Conservation (phyloP, 2,329 filamentous ascomycete genomes). For the Endocalyx cinctus region DNA sequence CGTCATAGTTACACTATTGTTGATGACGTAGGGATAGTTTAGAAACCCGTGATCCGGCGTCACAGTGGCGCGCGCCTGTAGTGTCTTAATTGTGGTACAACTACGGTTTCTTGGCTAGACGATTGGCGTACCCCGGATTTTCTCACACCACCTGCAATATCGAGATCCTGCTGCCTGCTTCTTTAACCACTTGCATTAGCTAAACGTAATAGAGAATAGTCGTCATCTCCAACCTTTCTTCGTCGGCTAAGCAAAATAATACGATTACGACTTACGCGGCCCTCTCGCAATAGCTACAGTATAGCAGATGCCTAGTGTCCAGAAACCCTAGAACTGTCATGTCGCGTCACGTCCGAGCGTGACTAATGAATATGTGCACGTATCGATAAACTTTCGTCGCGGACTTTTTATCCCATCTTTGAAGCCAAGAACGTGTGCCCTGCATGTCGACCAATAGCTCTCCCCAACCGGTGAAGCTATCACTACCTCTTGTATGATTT, state of each 20-base stretch:
- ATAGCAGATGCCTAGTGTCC: too few relatives aligned
- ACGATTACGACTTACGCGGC: too few relatives aligned
- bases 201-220: too few relatives aligned
- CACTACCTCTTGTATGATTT: slow-evolving; percentile 61
- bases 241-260: too few relatives aligned
- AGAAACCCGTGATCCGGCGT: slow-evolving; percentile 25
- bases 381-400: slow-evolving; percentile 9
- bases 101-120: too few relatives aligned
- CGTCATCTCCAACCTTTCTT: too few relatives aligned
- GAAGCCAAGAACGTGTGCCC: slow-evolving; percentile 28
- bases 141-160: too few relatives aligned
- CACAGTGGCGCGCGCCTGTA: slow-evolving; percentile 15
- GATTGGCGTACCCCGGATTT: slow-evolving; percentile 18
- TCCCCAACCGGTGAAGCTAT: slow-evolving; percentile 72
- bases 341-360: slow-evolving; percentile 1
- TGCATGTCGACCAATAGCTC: slow-evolving; percentile 51
- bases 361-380: slow-evolving; percentile 23
- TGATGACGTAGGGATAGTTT: slow-evolving; percentile 25
- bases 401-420: slow-evolving; percentile 7
- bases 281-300: too few relatives aligned
- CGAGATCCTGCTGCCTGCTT: too few relatives aligned
- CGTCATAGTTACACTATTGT: slow-evolving; percentile 10
- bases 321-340: background rate
- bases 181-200: too few relatives aligned
- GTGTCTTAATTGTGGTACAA: too few relatives aligned